phyloP scores from a whole-genome alignment of 768 basidiomycete genomes.

The Suillus fuscotomentosus region DNA sequence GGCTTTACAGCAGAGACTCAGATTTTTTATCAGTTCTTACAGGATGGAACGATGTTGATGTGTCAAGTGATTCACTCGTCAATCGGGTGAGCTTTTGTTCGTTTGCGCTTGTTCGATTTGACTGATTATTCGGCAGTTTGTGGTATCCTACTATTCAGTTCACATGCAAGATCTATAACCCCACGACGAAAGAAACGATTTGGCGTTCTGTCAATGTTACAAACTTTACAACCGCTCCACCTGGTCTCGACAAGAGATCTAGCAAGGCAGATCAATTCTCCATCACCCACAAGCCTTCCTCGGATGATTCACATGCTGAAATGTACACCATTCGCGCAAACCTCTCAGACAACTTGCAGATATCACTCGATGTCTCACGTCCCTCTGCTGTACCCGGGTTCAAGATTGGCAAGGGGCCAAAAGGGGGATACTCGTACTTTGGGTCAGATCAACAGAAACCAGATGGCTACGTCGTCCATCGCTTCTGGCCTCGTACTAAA shows the following conservation, averaged over 20 bases:
- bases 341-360: conserved; percentile 74
- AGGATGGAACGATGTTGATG: conserved; percentile 78
- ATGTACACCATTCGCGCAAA: conserved; percentile 78
- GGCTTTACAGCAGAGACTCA: conserved; percentile 94
- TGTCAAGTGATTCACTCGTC: conserved; percentile 87
- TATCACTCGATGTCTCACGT: conserved; percentile 72
- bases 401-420: conserved; percentile 86
- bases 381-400: conserved; percentile 76
- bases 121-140: conserved; percentile 47
- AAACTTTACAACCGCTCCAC: conserved; percentile 76
- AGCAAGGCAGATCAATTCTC: conserved; percentile 84
- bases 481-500: conserved; percentile 79
- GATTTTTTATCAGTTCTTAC: conserved; percentile 76
- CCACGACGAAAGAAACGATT: conserved; percentile 63
- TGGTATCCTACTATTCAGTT: conserved; percentile 97
- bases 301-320: conserved; percentile 65
- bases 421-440: conserved; percentile 90
- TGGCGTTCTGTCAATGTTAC: conserved; percentile 90
- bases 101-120: conserved; percentile 5
- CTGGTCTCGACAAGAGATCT: conserved; percentile 81
- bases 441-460: conserved; percentile 65
- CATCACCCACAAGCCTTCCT: conserved; percentile 58
- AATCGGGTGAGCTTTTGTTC: conserved; percentile 65
- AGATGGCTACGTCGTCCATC: conserved; percentile 86
- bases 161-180: conserved; percentile 84